phyloP scores from a whole-genome alignment of 2,329 filamentous ascomycete genomes.

The Microdochium nivale region DNA sequence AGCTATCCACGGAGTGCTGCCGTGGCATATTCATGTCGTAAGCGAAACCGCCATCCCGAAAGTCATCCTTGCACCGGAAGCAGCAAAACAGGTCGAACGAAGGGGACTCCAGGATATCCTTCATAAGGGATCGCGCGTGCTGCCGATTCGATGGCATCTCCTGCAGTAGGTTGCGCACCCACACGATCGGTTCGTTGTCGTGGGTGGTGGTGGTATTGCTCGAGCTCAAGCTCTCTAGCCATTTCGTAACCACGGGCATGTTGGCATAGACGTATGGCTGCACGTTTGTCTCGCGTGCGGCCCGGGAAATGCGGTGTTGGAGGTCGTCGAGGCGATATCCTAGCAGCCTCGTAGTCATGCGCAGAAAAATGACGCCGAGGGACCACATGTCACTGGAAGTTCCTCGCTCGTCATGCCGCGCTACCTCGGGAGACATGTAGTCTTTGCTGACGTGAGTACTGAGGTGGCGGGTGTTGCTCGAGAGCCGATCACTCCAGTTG shows the following conservation, averaged over 20 bases:
- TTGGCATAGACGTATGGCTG: conserved; percentile 6
- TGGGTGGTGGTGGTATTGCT: conserved; percentile 2
- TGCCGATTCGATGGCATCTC: conserved; percentile 3
- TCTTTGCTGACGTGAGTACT: conserved; percentile 6
- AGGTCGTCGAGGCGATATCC: conserved; percentile 3
- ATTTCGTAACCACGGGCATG: conserved; percentile 2
- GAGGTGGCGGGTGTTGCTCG: conserved; percentile 6
- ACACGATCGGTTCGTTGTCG: conserved; percentile 8
- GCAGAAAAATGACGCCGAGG: conserved; percentile 7
- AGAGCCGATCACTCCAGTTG: conserved; percentile 4
- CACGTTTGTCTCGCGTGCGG: conserved; percentile 3
- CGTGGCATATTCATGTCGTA: conserved; percentile 1
- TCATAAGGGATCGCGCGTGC: conserved; percentile 5
- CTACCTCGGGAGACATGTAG: conserved; percentile 9
- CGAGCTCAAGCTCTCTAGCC: conserved; percentile 3
- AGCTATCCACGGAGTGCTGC: not conserved
- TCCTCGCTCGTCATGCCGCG: conserved; percentile 5
- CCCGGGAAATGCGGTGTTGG: not conserved
- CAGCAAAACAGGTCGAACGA: conserved; percentile 9
- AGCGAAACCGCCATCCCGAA: conserved; percentile 4
- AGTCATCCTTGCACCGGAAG: conserved; percentile 5
- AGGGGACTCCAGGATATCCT: conserved; percentile 8
- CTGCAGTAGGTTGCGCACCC: conserved; percentile 7
- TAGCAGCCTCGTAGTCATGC: conserved; percentile 10
- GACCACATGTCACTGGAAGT: conserved; percentile 10